These are phyloP conservation scores for Boletus tomentosulus DNA, from an alignment of 768 basidiomycete species.

Conservation along the genomic window DNA sequence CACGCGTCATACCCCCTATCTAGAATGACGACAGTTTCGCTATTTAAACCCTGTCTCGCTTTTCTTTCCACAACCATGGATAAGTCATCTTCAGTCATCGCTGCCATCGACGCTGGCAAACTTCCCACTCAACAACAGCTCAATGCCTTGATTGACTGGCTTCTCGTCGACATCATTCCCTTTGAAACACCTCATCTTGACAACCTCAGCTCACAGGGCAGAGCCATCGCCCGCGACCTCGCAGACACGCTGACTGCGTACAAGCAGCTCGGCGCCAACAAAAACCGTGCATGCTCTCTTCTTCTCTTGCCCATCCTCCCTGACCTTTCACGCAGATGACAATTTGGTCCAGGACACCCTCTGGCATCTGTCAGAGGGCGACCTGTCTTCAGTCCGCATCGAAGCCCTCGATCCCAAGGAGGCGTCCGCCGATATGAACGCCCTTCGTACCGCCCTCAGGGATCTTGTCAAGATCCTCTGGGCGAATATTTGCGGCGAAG, in stretches of 20 bases:
- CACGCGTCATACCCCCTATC: conserved; percentile 19
- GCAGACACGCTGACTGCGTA: conserved; percentile 54
- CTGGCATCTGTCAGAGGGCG: conserved; percentile 59
- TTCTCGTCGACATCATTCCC: conserved; percentile 45
- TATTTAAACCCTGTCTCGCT: background rate
- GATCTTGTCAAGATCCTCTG: conserved; percentile 51
- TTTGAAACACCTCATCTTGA: conserved; percentile 36
- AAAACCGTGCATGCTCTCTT: conserved; percentile 45
- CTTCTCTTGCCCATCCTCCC: background rate
- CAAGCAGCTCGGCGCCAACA: conserved; percentile 48
- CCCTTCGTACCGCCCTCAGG: conserved; percentile 47
- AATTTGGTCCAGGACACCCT: conserved; percentile 61
- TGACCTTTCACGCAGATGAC: conserved; percentile 42
- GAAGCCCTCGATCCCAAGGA: conserved; percentile 40
- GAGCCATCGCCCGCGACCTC: conserved; percentile 46
- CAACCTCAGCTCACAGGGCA: conserved; percentile 54
- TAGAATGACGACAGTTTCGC: conserved; percentile 7
- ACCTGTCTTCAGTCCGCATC: conserved; percentile 39
- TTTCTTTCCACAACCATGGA: conserved; percentile 46
- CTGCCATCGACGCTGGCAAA: conserved; percentile 69
- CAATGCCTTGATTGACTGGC: conserved; percentile 49
- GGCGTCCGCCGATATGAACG: conserved; percentile 46
- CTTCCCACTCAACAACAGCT: conserved; percentile 60
- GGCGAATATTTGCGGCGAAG: conserved; percentile 50
- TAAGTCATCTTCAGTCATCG: conserved; percentile 54